phyloP scores from a whole-genome alignment of 1,284 basidiomycete species.

The Pseudozyma sp. region DNA sequence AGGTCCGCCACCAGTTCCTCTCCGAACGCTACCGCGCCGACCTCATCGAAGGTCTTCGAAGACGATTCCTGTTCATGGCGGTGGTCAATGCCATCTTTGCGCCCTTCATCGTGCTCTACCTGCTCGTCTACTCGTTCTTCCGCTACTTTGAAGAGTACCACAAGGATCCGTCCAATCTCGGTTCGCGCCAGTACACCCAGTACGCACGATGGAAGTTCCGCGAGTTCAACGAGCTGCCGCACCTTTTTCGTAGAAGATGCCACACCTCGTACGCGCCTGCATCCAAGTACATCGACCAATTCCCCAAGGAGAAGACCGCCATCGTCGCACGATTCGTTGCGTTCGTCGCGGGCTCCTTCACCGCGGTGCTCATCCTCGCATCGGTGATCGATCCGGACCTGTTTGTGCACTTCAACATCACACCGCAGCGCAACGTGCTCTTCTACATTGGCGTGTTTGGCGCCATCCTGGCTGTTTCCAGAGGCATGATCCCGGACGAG shows the following conservation, averaged over 20 bases:
- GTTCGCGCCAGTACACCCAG: slow-evolving; percentile 89
- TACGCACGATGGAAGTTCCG: slow-evolving; percentile 98
- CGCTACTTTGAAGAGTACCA: slow-evolving; percentile 99
- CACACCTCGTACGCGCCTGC: slow-evolving; percentile 88
- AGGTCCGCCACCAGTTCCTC: slow-evolving; percentile 88
- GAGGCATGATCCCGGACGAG: slow-evolving; percentile 96
- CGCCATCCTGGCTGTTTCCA: slow-evolving; percentile 84
- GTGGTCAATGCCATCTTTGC: slow-evolving; percentile 92
- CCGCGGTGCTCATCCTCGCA: slow-evolving; percentile 88
- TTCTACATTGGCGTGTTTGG: slow-evolving; percentile 93
- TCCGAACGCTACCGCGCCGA: slow-evolving; percentile 81
- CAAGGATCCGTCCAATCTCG: slow-evolving; percentile 94
- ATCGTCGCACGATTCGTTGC: slow-evolving; percentile 91
- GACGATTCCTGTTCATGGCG: slow-evolving; percentile 95
- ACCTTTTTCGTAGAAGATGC: slow-evolving; percentile 86
- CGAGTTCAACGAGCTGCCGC: slow-evolving; percentile 97
- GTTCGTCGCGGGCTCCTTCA: slow-evolving; percentile 95
- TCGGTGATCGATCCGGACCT: slow-evolving; percentile 87
- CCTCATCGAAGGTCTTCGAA: slow-evolving; percentile 82
- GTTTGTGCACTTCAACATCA: slow-evolving; percentile 93
- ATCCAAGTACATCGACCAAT: slow-evolving; percentile 95
- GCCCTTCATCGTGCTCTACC: slow-evolving; percentile 96
- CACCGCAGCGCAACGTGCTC: slow-evolving; percentile 87
- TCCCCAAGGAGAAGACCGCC: slow-evolving; percentile 92
- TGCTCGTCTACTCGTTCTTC: slow-evolving; percentile 98